A percentile compares a stretch with the other conserved stretches of the same genome.
These are phyloP conservation scores for Skeletonema tropicum DNA, from an alignment of 108 stramenopile genomes.

Conservation along the genomic window DNA sequence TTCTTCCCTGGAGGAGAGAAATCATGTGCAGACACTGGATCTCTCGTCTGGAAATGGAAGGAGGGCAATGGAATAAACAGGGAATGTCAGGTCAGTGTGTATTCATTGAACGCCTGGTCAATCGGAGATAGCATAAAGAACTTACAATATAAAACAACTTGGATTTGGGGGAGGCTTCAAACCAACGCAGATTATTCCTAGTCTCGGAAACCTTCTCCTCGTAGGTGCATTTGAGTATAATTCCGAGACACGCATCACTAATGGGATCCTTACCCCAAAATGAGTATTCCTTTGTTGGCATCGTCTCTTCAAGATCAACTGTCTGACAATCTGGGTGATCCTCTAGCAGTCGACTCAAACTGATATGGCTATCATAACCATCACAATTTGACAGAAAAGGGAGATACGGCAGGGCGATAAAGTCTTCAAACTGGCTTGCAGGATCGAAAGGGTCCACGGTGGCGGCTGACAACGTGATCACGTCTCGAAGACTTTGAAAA, in stretches of 20 bases:
- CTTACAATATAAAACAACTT: constrained; percentile 46
- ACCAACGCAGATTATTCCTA: constrained; percentile 70
- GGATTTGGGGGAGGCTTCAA: constrained; percentile 62
- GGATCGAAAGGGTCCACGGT: constrained; percentile 19
- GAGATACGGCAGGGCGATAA: constrained; percentile 72
- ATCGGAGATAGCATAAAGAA: not conserved
- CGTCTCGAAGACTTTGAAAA: constrained; percentile 5
- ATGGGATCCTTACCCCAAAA: constrained; percentile 28
- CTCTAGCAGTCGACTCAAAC: constrained; percentile 75
- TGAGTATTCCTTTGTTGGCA: constrained; percentile 51
- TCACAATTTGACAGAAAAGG: constrained; percentile 86
- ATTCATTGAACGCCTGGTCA: not conserved
- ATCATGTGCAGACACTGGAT: constrained; percentile 39
- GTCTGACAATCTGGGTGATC: constrained; percentile 70
- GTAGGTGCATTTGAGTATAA: constrained; percentile 63
- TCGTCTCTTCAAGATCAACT: constrained; percentile 43
- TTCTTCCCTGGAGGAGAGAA: constrained; percentile 32
- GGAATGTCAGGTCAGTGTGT: not conserved
- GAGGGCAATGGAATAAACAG: not conserved
- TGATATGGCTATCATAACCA: constrained; percentile 81
- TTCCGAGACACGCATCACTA: constrained; percentile 44
- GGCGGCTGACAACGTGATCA: not conserved
- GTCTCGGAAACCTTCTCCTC: constrained; percentile 68
- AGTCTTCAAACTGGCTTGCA: constrained; percentile 29
- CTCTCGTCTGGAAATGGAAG: constrained; percentile 65